Evolutionary conservation across 768 basidiomycete genomes (phyloP).

Genomic region (Suillus subluteus): DNA sequence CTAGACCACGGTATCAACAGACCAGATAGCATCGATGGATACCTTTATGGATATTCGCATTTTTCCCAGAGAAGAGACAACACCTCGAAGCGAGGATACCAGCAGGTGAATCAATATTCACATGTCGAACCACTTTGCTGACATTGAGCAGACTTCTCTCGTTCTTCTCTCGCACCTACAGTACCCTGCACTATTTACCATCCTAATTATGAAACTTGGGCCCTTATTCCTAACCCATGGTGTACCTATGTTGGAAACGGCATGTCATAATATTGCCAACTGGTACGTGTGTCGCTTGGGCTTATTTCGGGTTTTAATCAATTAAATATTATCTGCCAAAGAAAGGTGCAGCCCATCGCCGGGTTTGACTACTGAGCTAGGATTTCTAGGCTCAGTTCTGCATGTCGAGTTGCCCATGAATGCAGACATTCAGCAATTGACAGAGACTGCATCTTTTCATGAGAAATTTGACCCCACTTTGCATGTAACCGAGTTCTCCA

Average conservation of each 20-base stretch:
- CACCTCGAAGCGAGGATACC: slow-evolving; percentile 75
- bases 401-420: slow-evolving; percentile 71
- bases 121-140: slow-evolving; percentile 3
- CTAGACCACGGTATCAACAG: slow-evolving; percentile 32
- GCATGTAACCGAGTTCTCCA: slow-evolving; percentile 43
- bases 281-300: slow-evolving; percentile 58
- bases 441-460: slow-evolving; percentile 52
- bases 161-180: slow-evolving; percentile 81
- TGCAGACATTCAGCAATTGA: slow-evolving; percentile 73
- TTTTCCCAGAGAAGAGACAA: slow-evolving; percentile 74
- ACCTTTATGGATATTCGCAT: slow-evolving; percentile 76
- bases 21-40: slow-evolving; percentile 57
- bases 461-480: slow-evolving; percentile 54
- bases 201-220: slow-evolving; percentile 66
- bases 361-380: slow-evolving; percentile 73
- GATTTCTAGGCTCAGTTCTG: slow-evolving; percentile 80
- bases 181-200: slow-evolving; percentile 83
- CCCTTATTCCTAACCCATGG: slow-evolving; percentile 77
- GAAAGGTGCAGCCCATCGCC: slow-evolving; percentile 77
- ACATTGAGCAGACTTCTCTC: slow-evolving; percentile 42
- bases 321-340: slow-evolving; percentile 39
- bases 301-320: slow-evolving; percentile 8
- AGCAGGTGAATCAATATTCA: slow-evolving; percentile 54
- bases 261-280: slow-evolving; percentile 81
- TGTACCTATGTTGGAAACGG: slow-evolving; percentile 79